phyloP scores from a whole-genome alignment of 192 early-diverging fungal species.

The Coemansia sp. region DNA sequence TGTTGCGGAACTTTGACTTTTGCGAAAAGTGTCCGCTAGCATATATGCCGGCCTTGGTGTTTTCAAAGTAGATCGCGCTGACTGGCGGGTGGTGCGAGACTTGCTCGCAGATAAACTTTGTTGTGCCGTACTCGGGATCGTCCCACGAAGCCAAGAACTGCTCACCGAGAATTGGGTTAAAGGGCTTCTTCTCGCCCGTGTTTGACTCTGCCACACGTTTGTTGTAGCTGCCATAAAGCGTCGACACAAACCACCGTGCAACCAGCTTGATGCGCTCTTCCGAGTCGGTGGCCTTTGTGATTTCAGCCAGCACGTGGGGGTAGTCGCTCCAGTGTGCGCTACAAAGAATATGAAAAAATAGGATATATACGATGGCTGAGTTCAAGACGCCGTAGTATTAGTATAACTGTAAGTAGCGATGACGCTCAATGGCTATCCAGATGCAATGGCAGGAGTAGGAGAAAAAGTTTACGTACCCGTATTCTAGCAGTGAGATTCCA shows the following conservation, averaged over 20 bases:
- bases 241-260: constrained; percentile 76
- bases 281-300: constrained; percentile 56
- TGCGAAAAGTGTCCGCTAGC: constrained; percentile 61
- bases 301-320: constrained; percentile 61
- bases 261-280: constrained; percentile 68
- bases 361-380: background rate
- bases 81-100: constrained; percentile 74
- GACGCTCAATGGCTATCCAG: too few species aligned
- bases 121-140: constrained; percentile 52
- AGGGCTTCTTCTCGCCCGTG: constrained; percentile 72
- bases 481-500: constrained; percentile 76
- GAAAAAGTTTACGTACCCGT: constrained; percentile 49
- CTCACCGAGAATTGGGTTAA: constrained; percentile 69
- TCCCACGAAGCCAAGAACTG: constrained; percentile 64
- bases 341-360: constrained; percentile 9
- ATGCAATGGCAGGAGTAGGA: too few species aligned
- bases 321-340: constrained; percentile 61
- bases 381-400: too few species aligned
- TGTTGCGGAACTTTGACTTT: constrained; percentile 69
- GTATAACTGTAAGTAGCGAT: too few species aligned
- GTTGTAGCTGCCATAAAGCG: constrained; percentile 74
- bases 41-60: constrained; percentile 58
- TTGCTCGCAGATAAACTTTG: constrained; percentile 63
- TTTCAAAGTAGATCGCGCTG: constrained; percentile 65
- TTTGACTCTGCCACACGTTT: constrained; percentile 66